Evolutionary conservation across 2,329 filamentous ascomycete genomes (phyloP).

Genomic region (Clarireedia homoeocarpa): DNA sequence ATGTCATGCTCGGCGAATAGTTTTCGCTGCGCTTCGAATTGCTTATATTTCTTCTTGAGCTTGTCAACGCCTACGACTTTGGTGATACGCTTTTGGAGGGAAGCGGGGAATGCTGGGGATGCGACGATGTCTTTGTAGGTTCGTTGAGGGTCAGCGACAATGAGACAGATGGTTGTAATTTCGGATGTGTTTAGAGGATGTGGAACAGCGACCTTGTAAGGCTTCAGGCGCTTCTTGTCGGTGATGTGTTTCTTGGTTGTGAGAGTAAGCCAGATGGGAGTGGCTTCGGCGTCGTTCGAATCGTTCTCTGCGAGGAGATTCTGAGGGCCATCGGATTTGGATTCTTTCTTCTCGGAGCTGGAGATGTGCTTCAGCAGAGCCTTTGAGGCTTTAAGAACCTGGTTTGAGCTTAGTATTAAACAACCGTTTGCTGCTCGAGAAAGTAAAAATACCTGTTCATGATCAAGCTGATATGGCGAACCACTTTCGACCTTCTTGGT

Average conservation of each 20-base stretch:
- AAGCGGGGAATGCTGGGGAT: constrained; percentile 61
- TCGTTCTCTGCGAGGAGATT: constrained; percentile 40
- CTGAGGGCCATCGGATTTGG: constrained; percentile 42
- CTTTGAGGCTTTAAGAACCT: constrained; percentile 56
- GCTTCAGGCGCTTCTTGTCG: constrained; percentile 75
- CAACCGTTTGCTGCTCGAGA: background rate
- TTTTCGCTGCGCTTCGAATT: constrained; percentile 80
- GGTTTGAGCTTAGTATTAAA: constrained; percentile 8
- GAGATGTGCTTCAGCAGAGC: constrained; percentile 56
- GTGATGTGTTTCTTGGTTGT: constrained; percentile 58
- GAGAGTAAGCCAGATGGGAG: constrained; percentile 53
- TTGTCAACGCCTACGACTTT: constrained; percentile 77
- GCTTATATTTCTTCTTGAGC: constrained; percentile 80
- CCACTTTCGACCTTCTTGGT: constrained; percentile 29
- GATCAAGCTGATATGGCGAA: constrained; percentile 28
- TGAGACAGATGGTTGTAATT: constrained; percentile 71
- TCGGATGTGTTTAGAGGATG: constrained; percentile 64
- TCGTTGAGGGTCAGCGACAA: constrained; percentile 74
- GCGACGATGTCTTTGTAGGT: constrained; percentile 84
- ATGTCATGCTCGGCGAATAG: constrained; percentile 81
- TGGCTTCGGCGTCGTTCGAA: constrained; percentile 35
- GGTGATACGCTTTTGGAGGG: constrained; percentile 59
- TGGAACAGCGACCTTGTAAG: constrained; percentile 71
- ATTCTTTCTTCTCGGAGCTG: constrained; percentile 38
- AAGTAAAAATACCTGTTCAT: constrained; percentile 24